Evolutionary conservation across 441 rosid genomes (phyloP).

Genomic region (Metrosideros polymorpha): DNA sequence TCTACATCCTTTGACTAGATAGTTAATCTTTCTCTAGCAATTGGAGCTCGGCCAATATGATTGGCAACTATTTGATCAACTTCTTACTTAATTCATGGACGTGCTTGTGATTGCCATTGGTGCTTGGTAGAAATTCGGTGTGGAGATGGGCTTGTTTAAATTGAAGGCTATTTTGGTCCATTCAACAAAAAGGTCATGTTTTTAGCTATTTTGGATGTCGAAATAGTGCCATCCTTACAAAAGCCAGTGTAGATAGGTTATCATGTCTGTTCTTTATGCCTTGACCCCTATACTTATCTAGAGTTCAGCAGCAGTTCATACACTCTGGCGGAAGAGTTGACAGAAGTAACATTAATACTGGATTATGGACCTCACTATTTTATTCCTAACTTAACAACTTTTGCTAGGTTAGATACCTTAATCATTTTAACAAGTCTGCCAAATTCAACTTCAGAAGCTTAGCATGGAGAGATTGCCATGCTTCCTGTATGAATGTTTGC

Average conservation of each 20-base stretch:
- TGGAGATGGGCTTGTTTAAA: not conserved
- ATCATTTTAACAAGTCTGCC: not conserved
- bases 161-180: not conserved
- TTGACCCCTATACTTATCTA: not conserved
- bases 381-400: not conserved
- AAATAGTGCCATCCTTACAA: not conserved
- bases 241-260: not conserved
- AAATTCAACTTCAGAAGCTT: not conserved
- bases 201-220: not conserved
- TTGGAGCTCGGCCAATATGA: not conserved
- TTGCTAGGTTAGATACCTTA: not conserved
- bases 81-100: not conserved
- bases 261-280: not conserved
- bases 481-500: not conserved
- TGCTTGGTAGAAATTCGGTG: not conserved
- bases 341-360: not conserved
- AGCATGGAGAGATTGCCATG: not conserved
- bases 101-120: not conserved
- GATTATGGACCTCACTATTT: not conserved
- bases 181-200: not conserved
- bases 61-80: not conserved
- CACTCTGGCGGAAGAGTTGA: not conserved
- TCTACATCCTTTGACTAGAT: not conserved
- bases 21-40: not conserved
- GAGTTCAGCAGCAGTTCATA: not conserved